phyloP scores from a whole-genome alignment of 352 stramenopile species.

The Phytophthora capsici region DNA sequence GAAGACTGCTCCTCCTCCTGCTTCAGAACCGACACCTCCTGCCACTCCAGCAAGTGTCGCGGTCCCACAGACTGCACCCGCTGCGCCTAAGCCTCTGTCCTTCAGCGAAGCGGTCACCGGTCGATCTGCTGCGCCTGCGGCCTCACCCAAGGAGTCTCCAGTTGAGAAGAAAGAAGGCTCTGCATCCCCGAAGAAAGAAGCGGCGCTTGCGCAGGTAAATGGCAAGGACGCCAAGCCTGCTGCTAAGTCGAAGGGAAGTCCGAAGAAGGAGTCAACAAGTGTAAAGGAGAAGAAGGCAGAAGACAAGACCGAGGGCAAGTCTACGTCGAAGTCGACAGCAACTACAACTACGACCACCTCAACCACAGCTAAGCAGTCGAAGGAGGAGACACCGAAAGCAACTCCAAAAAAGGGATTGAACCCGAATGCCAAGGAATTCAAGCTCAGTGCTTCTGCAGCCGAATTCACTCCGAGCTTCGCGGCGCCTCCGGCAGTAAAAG shows the following conservation, averaged over 20 bases:
- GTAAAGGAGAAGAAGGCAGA: slow-evolving; percentile 33
- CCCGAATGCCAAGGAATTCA: slow-evolving; percentile 89
- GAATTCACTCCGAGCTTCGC: slow-evolving; percentile 78
- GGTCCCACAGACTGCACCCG: background rate
- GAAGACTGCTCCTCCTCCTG: slow-evolving; percentile 12
- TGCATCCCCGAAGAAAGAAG: slow-evolving; percentile 22
- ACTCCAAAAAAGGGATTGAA: slow-evolving; percentile 80
- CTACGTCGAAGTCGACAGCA: slow-evolving; percentile 14
- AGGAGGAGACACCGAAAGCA: slow-evolving; percentile 18
- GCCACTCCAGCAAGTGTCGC: slow-evolving; percentile 6
- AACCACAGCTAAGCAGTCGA: slow-evolving; percentile 21
- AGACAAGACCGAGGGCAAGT: slow-evolving; percentile 22
- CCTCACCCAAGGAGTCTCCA: slow-evolving; percentile 5
- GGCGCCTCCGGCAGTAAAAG: slow-evolving; percentile 25
- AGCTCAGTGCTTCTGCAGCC: slow-evolving; percentile 67
- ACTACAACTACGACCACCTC: slow-evolving; percentile 18
- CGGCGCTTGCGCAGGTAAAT: slow-evolving; percentile 25
- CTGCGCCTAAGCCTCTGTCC: slow-evolving; percentile 61
- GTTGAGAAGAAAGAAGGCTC: slow-evolving; percentile 23
- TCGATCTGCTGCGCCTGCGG: slow-evolving; percentile 23
- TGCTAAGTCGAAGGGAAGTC: slow-evolving; percentile 29
- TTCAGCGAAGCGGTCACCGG: slow-evolving; percentile 78
- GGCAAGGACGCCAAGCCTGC: slow-evolving; percentile 22
- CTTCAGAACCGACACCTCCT: slow-evolving; percentile 11
- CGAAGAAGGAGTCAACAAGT: slow-evolving; percentile 31